Base-by-base conservation (phyloP, 2,329 filamentous ascomycete species). In the Tolypocladium inflatum region DNA sequence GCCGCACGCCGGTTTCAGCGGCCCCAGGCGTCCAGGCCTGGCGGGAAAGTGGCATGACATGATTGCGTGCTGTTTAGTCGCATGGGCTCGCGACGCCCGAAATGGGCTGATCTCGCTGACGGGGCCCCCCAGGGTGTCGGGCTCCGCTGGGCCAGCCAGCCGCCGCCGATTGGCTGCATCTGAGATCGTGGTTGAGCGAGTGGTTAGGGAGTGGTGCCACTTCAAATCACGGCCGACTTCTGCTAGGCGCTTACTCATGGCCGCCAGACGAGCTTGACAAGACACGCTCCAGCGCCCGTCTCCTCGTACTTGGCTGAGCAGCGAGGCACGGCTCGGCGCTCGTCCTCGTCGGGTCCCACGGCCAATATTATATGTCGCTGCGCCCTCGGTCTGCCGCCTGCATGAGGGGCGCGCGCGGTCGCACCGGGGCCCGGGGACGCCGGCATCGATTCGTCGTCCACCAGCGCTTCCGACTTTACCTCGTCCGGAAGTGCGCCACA, bases 71-170 rank as follows among this genome's bases (percentile, higher is more conserved):
- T 67, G 65, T 62, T 58, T 61, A 65, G 56, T 45, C 41, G 58
- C 65, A 66, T 65, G 67, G 66, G 69, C 64, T 62, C 64, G 63
- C 63, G 67, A 69, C 66, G 67, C 68, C 58, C 63, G 65, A 70
- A 71, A 71, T 71, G 69, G 69, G 68, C 69, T 71, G 69, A 71
- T 71, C 64, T 69, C 55, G 55, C 60, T 57, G 61, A 58, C 60
- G 58, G 57, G 54, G 54, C 37, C 52, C 42, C 23, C 59, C 17
- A 56, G 61, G 43, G 58, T 33, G 54, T 13, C 33, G 51, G 50
- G 38, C 30, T 9, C 56, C 33, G 38, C 56, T 30, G 43, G 30
- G n/a, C n/a, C 30, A 37, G n/a, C 43, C 35, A 33, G 17, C 30
- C n/a, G 26, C 13, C 38, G 15, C 37, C 54, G 58, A 60, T 60